A percentile compares a stretch with the other conserved stretches of the same genome.
These are phyloP conservation scores for Pythium angustatum DNA, from an alignment of 352 stramenopile genomes.

Conservation along the genomic window DNA sequence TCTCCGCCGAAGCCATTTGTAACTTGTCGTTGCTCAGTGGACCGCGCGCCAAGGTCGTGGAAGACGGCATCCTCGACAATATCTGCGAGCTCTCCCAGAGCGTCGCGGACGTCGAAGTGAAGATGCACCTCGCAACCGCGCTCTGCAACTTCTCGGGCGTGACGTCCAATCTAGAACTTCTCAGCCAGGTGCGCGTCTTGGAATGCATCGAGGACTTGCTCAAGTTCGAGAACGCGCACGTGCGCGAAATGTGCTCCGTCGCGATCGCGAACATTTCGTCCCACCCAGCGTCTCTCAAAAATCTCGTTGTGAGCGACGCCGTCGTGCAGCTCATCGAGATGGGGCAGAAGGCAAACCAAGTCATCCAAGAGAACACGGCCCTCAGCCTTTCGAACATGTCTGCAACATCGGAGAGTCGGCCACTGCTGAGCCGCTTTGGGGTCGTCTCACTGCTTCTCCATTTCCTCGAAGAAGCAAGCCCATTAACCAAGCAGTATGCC, in stretches of 20 bases:
- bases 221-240: slow-evolving; percentile 63
- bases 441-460: slow-evolving; percentile 71
- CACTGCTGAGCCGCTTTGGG: slow-evolving; percentile 57
- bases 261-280: slow-evolving; percentile 80
- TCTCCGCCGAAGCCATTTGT: slow-evolving; percentile 72
- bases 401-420: slow-evolving; percentile 53
- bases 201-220: slow-evolving; percentile 77
- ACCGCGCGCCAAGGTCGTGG: slow-evolving; percentile 68
- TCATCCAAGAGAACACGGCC: slow-evolving; percentile 73
- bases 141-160: slow-evolving; percentile 82
- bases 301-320: slow-evolving; percentile 61
- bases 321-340: slow-evolving; percentile 71
- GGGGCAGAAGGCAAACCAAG: slow-evolving; percentile 45
- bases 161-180: slow-evolving; percentile 59
- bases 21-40: slow-evolving; percentile 75
- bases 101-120: slow-evolving; percentile 40
- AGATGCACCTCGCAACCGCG: slow-evolving; percentile 64
- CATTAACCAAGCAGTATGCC: slow-evolving; percentile 62
- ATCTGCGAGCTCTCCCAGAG: slow-evolving; percentile 64
- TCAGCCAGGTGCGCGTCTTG: slow-evolving; percentile 68
- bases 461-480: slow-evolving; percentile 59
- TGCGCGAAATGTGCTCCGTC: slow-evolving; percentile 70
- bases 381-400: slow-evolving; percentile 78
- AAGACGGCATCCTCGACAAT: slow-evolving; percentile 81
- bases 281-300: slow-evolving; percentile 58